Conservation (phyloP, 495 filamentous ascomycete genomes). For the Aspergillus heteromorphus region DNA sequence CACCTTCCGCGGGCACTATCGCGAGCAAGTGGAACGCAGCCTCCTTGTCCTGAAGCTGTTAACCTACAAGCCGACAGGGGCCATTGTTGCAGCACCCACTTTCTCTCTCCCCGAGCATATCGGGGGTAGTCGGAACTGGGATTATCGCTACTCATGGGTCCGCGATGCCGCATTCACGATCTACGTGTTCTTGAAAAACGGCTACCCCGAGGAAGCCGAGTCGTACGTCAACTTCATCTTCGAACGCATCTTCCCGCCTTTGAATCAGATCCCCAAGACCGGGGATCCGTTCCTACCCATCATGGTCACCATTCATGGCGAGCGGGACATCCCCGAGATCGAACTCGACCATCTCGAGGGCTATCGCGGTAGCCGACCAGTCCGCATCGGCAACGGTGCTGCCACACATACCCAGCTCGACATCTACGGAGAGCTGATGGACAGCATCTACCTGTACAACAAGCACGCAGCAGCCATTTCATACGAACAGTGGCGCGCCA, state of each 20-base stretch:
- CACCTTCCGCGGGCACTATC: constrained; percentile 64
- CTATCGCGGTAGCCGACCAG: constrained; percentile 60
- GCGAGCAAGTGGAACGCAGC: constrained; percentile 61
- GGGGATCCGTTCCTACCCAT: constrained; percentile 56
- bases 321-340: constrained; percentile 63
- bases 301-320: constrained; percentile 71
- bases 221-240: constrained; percentile 71
- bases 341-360: constrained; percentile 63
- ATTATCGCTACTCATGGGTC: constrained; percentile 72
- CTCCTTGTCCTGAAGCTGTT: constrained; percentile 68
- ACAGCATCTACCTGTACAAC: constrained; percentile 71
- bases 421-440: constrained; percentile 72
- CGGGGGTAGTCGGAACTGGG: constrained; percentile 69
- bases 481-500: constrained; percentile 63
- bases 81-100: constrained; percentile 51
- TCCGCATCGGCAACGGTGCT: constrained; percentile 70
- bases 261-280: constrained; percentile 33
- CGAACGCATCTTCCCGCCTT: constrained; percentile 50
- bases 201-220: constrained; percentile 68
- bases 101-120: constrained; percentile 70
- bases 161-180: constrained; percentile 69
- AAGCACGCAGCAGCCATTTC: constrained; percentile 69
- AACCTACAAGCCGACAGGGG: constrained; percentile 59
- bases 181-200: constrained; percentile 68
- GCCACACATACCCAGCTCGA: constrained; percentile 70